Conservation (phyloP, 805 yeast species). For the Hanseniaspora nectarophila region DNA sequence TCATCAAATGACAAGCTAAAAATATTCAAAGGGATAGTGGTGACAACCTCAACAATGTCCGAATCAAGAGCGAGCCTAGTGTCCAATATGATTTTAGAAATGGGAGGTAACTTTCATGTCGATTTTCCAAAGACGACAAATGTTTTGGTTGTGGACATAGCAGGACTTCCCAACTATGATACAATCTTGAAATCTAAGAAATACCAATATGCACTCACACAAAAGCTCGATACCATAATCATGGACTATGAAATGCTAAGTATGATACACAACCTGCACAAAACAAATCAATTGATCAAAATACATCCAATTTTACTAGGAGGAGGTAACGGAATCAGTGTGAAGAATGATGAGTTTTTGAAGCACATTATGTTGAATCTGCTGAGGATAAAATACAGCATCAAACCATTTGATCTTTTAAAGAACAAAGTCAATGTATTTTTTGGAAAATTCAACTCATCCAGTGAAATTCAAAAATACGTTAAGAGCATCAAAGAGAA, state of each 20-base stretch:
- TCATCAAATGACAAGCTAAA: background rate
- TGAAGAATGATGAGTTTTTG: conserved; percentile 13
- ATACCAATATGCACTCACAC: conserved; percentile 1
- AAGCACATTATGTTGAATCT: conserved; percentile 9
- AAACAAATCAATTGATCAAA: background rate
- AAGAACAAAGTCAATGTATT: conserved; percentile 7
- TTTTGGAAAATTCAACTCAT: conserved; percentile 8
- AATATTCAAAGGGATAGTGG: conserved; percentile 6
- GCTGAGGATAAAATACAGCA: conserved; percentile 4
- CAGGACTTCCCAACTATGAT: background rate
- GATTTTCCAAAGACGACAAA: conserved; percentile 12
- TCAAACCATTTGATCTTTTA: conserved; percentile 13
- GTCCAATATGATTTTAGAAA: conserved; percentile 5
- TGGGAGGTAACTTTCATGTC: conserved; percentile 9
- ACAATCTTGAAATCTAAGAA: conserved; percentile 6
- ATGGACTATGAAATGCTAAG: conserved; percentile 4
- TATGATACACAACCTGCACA: background rate
- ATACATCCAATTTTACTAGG: conserved; percentile 8
- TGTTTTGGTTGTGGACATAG: conserved; percentile 4
- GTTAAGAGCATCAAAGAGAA: background rate
- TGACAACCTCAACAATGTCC: conserved; percentile 8
- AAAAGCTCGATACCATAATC: conserved; percentile 4
- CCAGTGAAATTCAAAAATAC: background rate
- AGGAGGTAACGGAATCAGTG: conserved; percentile 1
- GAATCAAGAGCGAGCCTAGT: conserved; percentile 4